A percentile compares a stretch with the other conserved stretches of the same genome.
These are phyloP conservation scores for Paragyromitra xinjiangensis DNA, from an alignment of 495 filamentous ascomycete species.

Conservation along the genomic window DNA sequence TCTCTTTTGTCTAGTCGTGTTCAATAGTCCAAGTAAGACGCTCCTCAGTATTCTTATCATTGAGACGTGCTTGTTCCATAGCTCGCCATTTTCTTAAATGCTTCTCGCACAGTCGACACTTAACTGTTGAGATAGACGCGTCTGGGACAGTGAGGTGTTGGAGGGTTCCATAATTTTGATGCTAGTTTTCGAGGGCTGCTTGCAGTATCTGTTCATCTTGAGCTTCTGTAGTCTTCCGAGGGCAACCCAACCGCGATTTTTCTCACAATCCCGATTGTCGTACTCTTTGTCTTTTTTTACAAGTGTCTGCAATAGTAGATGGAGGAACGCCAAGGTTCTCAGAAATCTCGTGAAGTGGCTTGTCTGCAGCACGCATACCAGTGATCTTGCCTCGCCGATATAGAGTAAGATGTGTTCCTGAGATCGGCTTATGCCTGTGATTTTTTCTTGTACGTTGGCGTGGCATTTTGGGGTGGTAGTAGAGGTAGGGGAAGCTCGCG, in stretches of 20 bases:
- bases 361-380: neutral
- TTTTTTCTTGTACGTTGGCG: neutral
- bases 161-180: constrained; percentile 2
- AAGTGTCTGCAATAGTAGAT: neutral
- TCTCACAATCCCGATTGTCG: constrained; percentile 7
- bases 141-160: neutral
- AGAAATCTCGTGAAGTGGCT: constrained; percentile 1
- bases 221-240: constrained; percentile 13
- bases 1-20: constrained; percentile 3
- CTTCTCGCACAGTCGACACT: neutral
- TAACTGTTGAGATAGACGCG: neutral
- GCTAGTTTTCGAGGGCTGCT: neutral
- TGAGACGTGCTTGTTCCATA: neutral
- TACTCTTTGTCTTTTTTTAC: constrained; percentile 1
- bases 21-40: constrained; percentile 16
- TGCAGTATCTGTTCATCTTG: constrained; percentile 5
- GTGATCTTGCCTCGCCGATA: neutral
- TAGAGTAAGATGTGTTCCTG: neutral
- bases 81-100: constrained; percentile 22
- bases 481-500: neutral
- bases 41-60: constrained; percentile 4
- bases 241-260: neutral
- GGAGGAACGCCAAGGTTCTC: constrained; percentile 2
- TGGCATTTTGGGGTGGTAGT: neutral
- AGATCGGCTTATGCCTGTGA: constrained; percentile 1